These are phyloP conservation scores for Saccharomycopsis fodiens DNA, from an alignment of 805 yeast species.

Conservation along the genomic window DNA sequence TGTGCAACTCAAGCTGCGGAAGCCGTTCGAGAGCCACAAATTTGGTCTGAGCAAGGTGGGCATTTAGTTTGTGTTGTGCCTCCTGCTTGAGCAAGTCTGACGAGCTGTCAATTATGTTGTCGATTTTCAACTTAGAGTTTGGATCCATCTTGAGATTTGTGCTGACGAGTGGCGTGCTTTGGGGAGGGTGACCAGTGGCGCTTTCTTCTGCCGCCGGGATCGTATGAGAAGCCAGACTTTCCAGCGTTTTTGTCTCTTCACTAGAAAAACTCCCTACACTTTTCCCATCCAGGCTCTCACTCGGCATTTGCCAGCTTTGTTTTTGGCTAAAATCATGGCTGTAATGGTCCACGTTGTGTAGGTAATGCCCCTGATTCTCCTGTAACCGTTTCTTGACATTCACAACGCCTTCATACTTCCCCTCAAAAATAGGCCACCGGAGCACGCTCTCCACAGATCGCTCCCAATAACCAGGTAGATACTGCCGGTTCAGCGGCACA, in stretches of 20 bases:
- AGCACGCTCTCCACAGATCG: conserved; percentile 18
- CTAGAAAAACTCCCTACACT: too few relatives aligned
- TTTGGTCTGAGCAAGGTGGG: background rate
- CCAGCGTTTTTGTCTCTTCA: too few relatives aligned
- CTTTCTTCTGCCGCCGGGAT: too few relatives aligned
- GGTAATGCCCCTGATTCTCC: background rate
- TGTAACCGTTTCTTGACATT: conserved; percentile 6
- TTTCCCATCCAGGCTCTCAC: background rate
- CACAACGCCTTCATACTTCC: conserved; percentile 9
- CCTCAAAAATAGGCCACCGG: conserved; percentile 20
- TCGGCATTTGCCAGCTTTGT: too few relatives aligned
- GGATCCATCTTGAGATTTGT: background rate
- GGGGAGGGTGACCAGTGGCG: background rate
- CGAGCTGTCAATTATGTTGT: background rate
- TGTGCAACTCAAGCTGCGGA: conserved; percentile 10
- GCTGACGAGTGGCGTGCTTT: too few relatives aligned
- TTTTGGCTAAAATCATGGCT: background rate
- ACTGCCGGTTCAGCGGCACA: background rate
- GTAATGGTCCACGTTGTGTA: conserved; percentile 1
- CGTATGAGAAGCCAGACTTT: too few relatives aligned
- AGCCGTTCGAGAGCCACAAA: conserved; percentile 1
- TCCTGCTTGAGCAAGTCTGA: background rate
- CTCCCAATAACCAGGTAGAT: conserved; percentile 17
- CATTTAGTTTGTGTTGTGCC: background rate
- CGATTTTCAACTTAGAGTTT: background rate